Conservation (phyloP, 2,329 filamentous ascomycete species). For the Podosphaera xanthii region DNA sequence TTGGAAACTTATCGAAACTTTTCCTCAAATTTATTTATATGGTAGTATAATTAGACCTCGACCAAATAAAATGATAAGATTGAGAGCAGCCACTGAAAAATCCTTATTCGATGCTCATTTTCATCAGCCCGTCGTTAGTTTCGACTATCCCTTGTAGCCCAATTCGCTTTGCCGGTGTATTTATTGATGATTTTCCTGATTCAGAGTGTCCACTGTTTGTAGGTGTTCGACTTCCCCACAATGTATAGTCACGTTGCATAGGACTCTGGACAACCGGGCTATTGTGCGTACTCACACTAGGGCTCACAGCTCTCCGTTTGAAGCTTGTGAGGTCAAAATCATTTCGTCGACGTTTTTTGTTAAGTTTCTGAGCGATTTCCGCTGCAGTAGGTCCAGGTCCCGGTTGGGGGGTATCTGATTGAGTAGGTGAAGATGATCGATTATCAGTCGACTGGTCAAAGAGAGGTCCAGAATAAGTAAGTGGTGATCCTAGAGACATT, state of each 20-base stretch:
- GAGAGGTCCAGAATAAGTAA: slow-evolving; percentile 12
- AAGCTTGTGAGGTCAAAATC: slow-evolving; percentile 74
- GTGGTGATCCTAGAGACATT: slow-evolving; percentile 21
- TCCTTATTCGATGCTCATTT: slow-evolving; percentile 73
- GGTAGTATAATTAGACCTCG: no score
- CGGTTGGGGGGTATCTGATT: slow-evolving; percentile 14
- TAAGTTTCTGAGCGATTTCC: slow-evolving; percentile 56
- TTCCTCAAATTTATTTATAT: no score
- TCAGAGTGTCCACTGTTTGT: slow-evolving; percentile 24
- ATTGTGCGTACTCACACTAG: slow-evolving; percentile 75
- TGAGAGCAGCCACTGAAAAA: background rate
- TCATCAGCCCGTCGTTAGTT: slow-evolving; percentile 86
- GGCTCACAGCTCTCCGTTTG: slow-evolving; percentile 78
- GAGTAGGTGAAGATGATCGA: slow-evolving; percentile 12
- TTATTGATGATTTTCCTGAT: slow-evolving; percentile 25
- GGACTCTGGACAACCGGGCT: slow-evolving; percentile 75
- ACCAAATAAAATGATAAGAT: no score
- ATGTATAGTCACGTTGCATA: slow-evolving; percentile 43
- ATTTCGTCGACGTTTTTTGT: slow-evolving; percentile 71
- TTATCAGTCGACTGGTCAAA: slow-evolving; percentile 7
- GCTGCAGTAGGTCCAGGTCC: slow-evolving; percentile 35
- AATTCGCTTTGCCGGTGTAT: slow-evolving; percentile 31
- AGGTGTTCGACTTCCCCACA: slow-evolving; percentile 50
- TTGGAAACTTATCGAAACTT: no score
- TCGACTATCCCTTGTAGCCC: slow-evolving; percentile 87